Conservation (phyloP, 202 grass and related monocot genomes). For the Alloteropsis angusta region DNA sequence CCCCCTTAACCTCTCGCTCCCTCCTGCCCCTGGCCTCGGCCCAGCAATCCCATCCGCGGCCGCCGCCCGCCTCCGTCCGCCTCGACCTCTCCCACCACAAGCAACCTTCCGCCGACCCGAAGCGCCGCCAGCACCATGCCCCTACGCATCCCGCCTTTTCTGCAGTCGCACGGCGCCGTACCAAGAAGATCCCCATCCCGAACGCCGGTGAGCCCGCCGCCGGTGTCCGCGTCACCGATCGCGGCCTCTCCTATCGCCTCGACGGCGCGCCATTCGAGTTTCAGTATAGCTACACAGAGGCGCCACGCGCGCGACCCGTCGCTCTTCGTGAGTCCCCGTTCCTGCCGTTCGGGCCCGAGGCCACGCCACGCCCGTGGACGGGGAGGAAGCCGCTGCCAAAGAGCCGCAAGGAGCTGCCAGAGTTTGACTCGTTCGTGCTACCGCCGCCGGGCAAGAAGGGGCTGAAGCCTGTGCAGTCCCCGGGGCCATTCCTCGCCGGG, state of each 20-base stretch:
- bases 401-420: constrained; percentile 77
- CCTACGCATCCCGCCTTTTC: constrained; percentile 63
- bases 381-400: constrained; percentile 64
- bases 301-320: constrained; percentile 52
- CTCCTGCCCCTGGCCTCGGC: constrained; percentile 5
- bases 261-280: constrained; percentile 83
- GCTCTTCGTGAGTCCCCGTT: constrained; percentile 62
- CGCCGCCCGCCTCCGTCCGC: background rate
- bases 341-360: constrained; percentile 70
- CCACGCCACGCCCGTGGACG: constrained; percentile 76
- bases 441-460: constrained; percentile 78
- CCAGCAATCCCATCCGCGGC: constrained; percentile 12
- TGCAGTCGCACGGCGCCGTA: background rate
- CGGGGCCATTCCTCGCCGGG: constrained; percentile 67
- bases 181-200: constrained; percentile 26
- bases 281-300: constrained; percentile 93
- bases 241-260: constrained; percentile 58
- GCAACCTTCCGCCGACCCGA: constrained; percentile 9
- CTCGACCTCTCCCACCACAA: constrained; percentile 12
- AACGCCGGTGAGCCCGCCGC: constrained; percentile 26
- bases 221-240: constrained; percentile 39
- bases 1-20: constrained; percentile 5
- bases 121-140: constrained; percentile 14
- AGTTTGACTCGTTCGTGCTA: constrained; percentile 85
- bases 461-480: constrained; percentile 68